Evolutionary conservation across 208 protist species (phyloP).

Genomic region (Trypanosoma cruzi): DNA sequence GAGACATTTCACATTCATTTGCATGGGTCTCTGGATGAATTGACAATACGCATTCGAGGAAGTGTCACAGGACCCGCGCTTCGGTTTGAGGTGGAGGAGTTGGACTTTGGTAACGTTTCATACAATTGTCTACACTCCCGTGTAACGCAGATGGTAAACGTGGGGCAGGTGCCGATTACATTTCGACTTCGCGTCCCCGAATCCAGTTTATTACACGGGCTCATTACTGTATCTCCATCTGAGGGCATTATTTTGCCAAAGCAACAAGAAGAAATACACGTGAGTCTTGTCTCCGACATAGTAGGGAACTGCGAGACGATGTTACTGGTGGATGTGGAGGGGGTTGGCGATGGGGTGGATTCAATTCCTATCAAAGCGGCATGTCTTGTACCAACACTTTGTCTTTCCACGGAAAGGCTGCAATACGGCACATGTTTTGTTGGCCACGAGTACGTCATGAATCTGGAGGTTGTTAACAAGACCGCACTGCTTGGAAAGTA

Average conservation of each 20-base stretch:
- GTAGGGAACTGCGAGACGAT: conserved; percentile 78
- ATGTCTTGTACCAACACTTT: conserved; percentile 89
- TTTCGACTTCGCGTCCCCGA: conserved; percentile 84
- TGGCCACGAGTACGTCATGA: conserved; percentile 81
- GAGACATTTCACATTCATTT: conserved; percentile 91
- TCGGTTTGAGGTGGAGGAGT: conserved; percentile 87
- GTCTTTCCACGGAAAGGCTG: conserved; percentile 56
- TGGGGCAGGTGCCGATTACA: conserved; percentile 94
- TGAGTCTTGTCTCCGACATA: conserved; percentile 83
- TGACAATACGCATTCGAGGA: conserved; percentile 86
- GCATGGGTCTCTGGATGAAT: conserved; percentile 76
- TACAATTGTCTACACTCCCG: conserved; percentile 89
- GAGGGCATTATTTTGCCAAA: conserved; percentile 69
- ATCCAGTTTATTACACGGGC: conserved; percentile 39
- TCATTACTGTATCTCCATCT: conserved; percentile 83
- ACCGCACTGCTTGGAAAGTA: conserved; percentile 93
- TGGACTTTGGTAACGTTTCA: conserved; percentile 95
- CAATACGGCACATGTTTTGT: conserved; percentile 94
- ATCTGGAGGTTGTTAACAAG: conserved; percentile 92
- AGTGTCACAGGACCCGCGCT: conserved; percentile 94
- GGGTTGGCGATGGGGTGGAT: conserved; percentile 90
- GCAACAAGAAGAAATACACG: conserved; percentile 51
- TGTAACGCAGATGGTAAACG: conserved; percentile 90
- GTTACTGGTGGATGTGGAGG: conserved; percentile 93
- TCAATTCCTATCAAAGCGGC: conserved; percentile 83